Base-by-base conservation (phyloP, 768 basidiomycete genomes). In the Kwoniella mangroviensis region DNA sequence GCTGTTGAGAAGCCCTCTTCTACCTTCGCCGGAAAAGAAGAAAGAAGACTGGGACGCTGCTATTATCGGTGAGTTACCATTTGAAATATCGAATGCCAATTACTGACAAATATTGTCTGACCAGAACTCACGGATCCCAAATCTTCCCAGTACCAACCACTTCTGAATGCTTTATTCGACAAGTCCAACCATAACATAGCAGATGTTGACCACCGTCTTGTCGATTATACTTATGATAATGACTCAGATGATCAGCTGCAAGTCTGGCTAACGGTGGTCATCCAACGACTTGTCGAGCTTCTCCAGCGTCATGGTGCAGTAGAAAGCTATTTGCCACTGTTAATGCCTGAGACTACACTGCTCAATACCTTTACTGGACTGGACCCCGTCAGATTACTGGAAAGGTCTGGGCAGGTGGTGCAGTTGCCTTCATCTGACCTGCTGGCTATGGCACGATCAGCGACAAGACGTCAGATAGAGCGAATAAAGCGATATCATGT, bases 231-330 rank as follows among this genome's bases (percentile, higher is more conserved):
- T 26, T 96, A 94, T 75, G 92, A 94, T 71, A 84, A 86, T 53
- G 89, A 91, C 67, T 90, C 72, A 83, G 88, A 22, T 89, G 90
- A 4, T 90, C 92, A 78, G 87, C 92, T 82, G 85, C 89, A 7
- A 86, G 89, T 22, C 80, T 95, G 73, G 91, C 89, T 74, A 6
- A 88, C 88, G 12, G 88, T 90, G 3, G 92, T 95, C 5, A 87
- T 90, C 71, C 92, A 94, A 59, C 88, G 89, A 19, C 84, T 97
- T 4, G 85, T 88, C 2, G 85, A 90, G 1, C 89, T 94, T 19
- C 95, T 96, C 82, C 88, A 90, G 45, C 86, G 95, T 4, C 95
- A 95, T 77, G 95, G 95, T 6, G 94, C 95, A 3, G 88, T 96
- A 1, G 89, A 94, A 72, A 90, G 90, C 83, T 91, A 92, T 74